Conservation (phyloP, 1,139 yeast genomes). For the Lodderomyces parapsilosis region DNA sequence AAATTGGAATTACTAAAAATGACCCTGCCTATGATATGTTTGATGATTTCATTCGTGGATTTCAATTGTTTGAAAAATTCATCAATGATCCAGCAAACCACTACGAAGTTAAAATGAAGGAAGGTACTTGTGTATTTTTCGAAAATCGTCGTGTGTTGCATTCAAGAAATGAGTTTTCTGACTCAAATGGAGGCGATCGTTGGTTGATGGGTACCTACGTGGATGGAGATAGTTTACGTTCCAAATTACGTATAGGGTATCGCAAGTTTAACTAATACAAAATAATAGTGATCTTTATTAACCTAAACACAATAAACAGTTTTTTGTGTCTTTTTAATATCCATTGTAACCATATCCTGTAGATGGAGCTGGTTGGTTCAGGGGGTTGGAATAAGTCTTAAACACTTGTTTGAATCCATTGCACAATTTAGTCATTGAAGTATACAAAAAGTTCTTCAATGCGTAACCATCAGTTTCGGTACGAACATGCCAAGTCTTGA, state of each 20-base stretch:
- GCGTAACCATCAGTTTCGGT: slow-evolving; percentile 85
- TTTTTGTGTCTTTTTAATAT: not conserved
- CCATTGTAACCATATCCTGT: slow-evolving; percentile 5
- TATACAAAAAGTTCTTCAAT: slow-evolving; percentile 76
- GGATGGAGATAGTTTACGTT: slow-evolving; percentile 70
- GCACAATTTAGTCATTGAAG: slow-evolving; percentile 82
- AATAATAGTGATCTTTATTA: not conserved
- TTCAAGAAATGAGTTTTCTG: slow-evolving; percentile 61
- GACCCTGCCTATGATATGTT: slow-evolving; percentile 16
- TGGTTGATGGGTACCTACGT: slow-evolving; percentile 81
- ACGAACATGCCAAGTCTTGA: slow-evolving; percentile 87
- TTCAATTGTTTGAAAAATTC: slow-evolving; percentile 57
- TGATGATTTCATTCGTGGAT: slow-evolving; percentile 57
- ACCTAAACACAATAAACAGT: not conserved
- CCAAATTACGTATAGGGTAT: slow-evolving; percentile 47
- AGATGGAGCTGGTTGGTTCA: slow-evolving; percentile 18
- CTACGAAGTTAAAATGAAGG: slow-evolving; percentile 54
- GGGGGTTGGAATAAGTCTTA: slow-evolving; percentile 7
- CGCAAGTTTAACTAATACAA: slow-evolving; percentile 11
- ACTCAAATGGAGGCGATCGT: slow-evolving; percentile 52
- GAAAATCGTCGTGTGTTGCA: slow-evolving; percentile 75
- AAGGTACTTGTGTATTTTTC: slow-evolving; percentile 67
- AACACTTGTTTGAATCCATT: slow-evolving; percentile 80
- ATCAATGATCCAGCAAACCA: slow-evolving; percentile 58
- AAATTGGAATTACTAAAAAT: slow-evolving; percentile 45